Conservation (phyloP, 352 stramenopile species). For the Globisporangium splendens region DNA sequence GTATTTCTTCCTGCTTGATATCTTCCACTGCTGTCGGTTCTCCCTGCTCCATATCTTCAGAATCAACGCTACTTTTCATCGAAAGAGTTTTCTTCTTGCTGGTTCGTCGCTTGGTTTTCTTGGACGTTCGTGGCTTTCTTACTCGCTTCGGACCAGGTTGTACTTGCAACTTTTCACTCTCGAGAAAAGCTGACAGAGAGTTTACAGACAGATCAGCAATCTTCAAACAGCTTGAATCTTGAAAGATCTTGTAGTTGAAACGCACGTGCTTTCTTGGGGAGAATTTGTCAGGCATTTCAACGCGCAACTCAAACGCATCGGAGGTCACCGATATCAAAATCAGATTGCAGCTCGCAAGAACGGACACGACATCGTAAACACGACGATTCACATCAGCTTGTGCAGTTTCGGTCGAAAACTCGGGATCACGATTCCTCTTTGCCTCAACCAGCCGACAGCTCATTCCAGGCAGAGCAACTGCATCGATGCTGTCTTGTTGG, state of each 20-base stretch:
- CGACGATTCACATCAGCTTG: constrained; percentile 48
- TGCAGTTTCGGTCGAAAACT: constrained; percentile 15
- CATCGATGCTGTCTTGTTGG: constrained; percentile 26
- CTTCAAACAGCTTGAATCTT: constrained; percentile 24
- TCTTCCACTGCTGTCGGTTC: neutral
- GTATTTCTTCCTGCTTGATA: neutral
- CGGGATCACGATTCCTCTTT: constrained; percentile 24
- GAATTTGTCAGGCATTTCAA: constrained; percentile 22
- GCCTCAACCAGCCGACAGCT: constrained; percentile 45
- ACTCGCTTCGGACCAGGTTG: neutral
- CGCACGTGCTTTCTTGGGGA: constrained; percentile 38
- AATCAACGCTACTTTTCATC: constrained; percentile 6
- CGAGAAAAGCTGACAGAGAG: neutral
- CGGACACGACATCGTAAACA: constrained; percentile 65
- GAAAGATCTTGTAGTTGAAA: constrained; percentile 60
- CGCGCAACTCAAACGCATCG: constrained; percentile 8
- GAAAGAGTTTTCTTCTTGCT: neutral
- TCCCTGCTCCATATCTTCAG: neutral
- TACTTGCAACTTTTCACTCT: neutral
- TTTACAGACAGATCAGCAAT: constrained; percentile 9
- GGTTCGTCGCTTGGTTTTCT: constrained; percentile 4
- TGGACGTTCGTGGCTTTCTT: neutral
- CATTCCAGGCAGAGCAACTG: constrained; percentile 26
- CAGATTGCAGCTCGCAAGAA: constrained; percentile 52
- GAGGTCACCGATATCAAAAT: constrained; percentile 25